These are phyloP conservation scores for Dactylellina haptotyla DNA, from an alignment of 2,329 filamentous ascomycete genomes.

Conservation along the genomic window DNA sequence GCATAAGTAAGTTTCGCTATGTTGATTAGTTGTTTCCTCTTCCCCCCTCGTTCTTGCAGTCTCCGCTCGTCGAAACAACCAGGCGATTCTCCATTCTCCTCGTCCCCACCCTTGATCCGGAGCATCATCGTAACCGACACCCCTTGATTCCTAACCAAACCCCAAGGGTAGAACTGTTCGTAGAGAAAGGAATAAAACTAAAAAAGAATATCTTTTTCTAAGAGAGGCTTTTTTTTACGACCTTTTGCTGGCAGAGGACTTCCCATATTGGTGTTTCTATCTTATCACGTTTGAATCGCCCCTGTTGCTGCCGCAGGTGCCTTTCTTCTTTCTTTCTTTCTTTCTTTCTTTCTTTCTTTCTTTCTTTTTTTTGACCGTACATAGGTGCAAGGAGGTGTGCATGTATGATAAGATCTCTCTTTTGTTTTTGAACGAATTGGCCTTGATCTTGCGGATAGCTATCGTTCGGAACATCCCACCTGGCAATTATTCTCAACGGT, in stretches of 20 bases:
- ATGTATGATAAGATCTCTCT: slow-evolving; percentile 10
- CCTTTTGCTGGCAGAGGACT: too few species aligned
- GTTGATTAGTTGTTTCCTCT: background rate
- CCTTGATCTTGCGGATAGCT: background rate
- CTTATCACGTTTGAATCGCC: too few species aligned
- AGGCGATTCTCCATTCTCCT: slow-evolving; percentile 14
- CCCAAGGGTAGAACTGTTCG: background rate
- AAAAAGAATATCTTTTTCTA: too few species aligned
- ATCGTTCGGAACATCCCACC: background rate
- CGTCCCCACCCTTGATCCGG: slow-evolving; percentile 13
- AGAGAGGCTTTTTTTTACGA: too few species aligned
- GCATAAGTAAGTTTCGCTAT: background rate
- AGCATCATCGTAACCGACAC: slow-evolving; percentile 3
- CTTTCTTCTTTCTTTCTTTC: too few species aligned
- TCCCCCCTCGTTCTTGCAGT: slow-evolving; percentile 10
- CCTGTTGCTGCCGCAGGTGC: too few species aligned
- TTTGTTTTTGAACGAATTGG: background rate
- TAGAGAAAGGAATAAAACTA: too few species aligned
- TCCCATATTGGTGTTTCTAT: too few species aligned
- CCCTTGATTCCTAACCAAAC: slow-evolving; percentile 25
- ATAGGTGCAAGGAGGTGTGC: background rate
- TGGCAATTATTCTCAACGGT: background rate
- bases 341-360: too few species aligned
- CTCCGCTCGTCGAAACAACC: slow-evolving; percentile 23
- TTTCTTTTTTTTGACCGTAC: background rate